phyloP scores from a whole-genome alignment of 306 rosid species.

The Canavalia gladiata region DNA sequence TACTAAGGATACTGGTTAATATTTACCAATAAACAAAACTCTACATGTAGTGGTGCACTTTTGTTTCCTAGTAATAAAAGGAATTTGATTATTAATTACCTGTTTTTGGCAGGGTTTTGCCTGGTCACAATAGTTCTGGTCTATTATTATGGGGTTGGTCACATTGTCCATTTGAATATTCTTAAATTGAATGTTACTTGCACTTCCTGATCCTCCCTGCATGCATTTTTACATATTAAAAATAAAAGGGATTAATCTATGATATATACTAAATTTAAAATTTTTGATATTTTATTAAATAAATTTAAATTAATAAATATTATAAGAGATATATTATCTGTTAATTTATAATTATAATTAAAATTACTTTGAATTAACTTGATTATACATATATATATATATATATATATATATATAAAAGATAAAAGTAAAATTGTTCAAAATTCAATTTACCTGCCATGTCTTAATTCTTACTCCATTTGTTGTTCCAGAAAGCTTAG shows the following conservation, averaged over 20 bases:
- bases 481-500: conserved; percentile 68
- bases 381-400: no score
- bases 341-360: no score
- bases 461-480: conserved; percentile 90
- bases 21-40: no score
- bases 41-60: background rate
- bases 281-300: no score
- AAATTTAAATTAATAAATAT: no score
- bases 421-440: background rate
- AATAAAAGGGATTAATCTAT: background rate
- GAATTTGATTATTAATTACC: conserved; percentile 42
- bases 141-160: conserved; percentile 70
- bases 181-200: conserved; percentile 64
- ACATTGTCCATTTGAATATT: conserved; percentile 71
- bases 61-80: background rate
- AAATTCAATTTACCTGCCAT: conserved; percentile 66
- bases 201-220: conserved; percentile 88
- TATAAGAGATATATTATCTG: no score
- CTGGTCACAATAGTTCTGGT: conserved; percentile 76
- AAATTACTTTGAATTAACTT: no score
- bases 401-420: no score
- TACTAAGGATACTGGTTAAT: no score
- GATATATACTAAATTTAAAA: no score
- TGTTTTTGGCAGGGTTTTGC: conserved; percentile 56
- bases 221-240: background rate